These are phyloP conservation scores for Amaranthus cruentus DNA, from an alignment of 148 eudicot species.

Conservation along the genomic window DNA sequence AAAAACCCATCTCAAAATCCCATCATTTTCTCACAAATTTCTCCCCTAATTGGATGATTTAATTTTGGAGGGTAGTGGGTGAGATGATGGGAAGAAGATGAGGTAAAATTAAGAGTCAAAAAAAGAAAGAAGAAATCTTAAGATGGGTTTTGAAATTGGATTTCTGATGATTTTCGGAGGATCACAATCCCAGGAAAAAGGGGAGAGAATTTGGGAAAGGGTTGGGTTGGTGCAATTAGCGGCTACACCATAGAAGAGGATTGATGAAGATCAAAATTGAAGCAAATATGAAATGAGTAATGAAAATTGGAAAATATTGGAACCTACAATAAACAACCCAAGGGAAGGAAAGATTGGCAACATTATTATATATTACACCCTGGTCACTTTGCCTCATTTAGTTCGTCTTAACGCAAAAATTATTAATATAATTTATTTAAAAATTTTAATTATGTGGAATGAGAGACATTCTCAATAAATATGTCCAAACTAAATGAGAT, in stretches of 20 bases:
- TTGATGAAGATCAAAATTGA: slow-evolving; percentile 20
- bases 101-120: not conserved
- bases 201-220: slow-evolving; percentile 3
- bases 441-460: too few species aligned
- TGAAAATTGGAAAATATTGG: too few species aligned
- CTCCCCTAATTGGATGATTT: not conserved
- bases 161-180: not conserved
- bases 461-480: too few species aligned
- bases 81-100: not conserved
- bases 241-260: slow-evolving; percentile 25
- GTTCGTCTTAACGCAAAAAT: too few species aligned
- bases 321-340: too few species aligned
- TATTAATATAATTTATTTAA: too few species aligned
- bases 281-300: not conserved
- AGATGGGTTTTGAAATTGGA: not conserved
- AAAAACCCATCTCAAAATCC: slow-evolving; percentile 8
- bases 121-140: not conserved
- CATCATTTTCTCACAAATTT: slow-evolving; percentile 10
- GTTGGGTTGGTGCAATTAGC: slow-evolving; percentile 35
- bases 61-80: not conserved
- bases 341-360: too few species aligned
- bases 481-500: too few species aligned
- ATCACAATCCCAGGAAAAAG: not conserved
- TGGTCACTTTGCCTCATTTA: too few species aligned
- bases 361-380: too few species aligned